phyloP scores from a whole-genome alignment of 257 asterid genomes.

The Gentiana macrophylla region DNA sequence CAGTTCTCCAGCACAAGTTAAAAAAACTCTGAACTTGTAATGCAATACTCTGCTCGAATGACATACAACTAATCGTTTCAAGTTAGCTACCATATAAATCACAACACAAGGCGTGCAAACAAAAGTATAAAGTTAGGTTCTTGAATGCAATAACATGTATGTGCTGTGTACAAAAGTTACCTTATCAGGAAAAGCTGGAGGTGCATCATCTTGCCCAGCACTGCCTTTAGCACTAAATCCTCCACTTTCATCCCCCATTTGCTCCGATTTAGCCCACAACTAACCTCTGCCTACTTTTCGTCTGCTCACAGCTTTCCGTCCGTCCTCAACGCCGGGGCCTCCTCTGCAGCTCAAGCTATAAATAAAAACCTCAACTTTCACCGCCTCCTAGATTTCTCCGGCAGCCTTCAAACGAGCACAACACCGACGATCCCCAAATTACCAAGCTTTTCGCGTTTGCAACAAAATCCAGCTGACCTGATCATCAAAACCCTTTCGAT shows the following conservation, averaged over 20 bases:
- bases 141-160: neutral
- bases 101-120: neutral
- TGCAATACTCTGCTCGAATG: neutral
- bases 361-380: neutral
- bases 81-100: neutral
- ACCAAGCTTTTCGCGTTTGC: slow-evolving; percentile 23
- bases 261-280: slow-evolving; percentile 8
- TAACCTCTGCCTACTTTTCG: slow-evolving; percentile 6
- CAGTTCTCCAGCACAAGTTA: too few species aligned
- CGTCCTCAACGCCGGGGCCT: neutral
- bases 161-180: slow-evolving; percentile 6
- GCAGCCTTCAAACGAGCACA: slow-evolving; percentile 2
- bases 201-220: slow-evolving; percentile 17
- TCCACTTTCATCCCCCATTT: slow-evolving; percentile 36
- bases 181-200: slow-evolving; percentile 29
- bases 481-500: slow-evolving; percentile 3
- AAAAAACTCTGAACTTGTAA: too few species aligned
- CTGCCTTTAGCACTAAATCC: slow-evolving; percentile 34
- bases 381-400: slow-evolving; percentile 1
- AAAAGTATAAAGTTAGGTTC: neutral
- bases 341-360: neutral
- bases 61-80: neutral
- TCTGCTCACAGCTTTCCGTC: neutral
- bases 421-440: slow-evolving; percentile 9
- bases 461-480: slow-evolving; percentile 5